These are phyloP conservation scores for Apiospora kogelbergensis DNA, from an alignment of 2,329 filamentous ascomycete species.

Conservation along the genomic window DNA sequence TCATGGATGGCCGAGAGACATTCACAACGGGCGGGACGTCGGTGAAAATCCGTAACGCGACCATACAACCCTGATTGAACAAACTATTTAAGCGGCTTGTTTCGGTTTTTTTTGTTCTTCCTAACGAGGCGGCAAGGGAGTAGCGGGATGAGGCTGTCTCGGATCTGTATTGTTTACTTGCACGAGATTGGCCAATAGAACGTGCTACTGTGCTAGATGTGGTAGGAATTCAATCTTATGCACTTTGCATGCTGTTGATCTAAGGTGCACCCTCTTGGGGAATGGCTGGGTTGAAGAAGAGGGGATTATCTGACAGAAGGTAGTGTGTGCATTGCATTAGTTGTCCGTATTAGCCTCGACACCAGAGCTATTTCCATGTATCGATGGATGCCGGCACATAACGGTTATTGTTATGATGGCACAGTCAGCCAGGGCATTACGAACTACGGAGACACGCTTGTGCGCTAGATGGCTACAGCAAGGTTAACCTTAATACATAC, in stretches of 20 bases:
- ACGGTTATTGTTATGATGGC: not conserved
- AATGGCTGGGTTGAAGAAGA: not conserved
- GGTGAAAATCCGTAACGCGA: not conserved
- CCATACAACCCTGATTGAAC: not conserved
- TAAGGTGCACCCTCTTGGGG: not conserved
- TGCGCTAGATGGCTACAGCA: not conserved
- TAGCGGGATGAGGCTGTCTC: conserved; percentile 6
- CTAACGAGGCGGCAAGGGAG: not conserved
- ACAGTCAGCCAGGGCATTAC: not conserved
- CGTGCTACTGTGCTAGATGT: not conserved
- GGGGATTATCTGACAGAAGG: not conserved
- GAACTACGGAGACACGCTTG: not conserved
- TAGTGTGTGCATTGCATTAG: conserved; percentile 1
- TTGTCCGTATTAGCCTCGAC: not conserved
- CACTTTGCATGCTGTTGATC: not conserved
- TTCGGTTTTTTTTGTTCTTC: not conserved
- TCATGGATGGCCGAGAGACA: not conserved
- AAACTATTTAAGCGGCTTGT: not conserved
- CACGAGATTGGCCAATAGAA: not conserved
- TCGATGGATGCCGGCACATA: not conserved
- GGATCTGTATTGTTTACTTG: not conserved
- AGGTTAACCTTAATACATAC: not conserved
- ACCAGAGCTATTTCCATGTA: not conserved
- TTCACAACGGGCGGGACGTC: not conserved
- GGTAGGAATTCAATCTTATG: not conserved